Conservation (phyloP, 2,329 filamentous ascomycete genomes). For the Aaosphaeria pasadenensis region DNA sequence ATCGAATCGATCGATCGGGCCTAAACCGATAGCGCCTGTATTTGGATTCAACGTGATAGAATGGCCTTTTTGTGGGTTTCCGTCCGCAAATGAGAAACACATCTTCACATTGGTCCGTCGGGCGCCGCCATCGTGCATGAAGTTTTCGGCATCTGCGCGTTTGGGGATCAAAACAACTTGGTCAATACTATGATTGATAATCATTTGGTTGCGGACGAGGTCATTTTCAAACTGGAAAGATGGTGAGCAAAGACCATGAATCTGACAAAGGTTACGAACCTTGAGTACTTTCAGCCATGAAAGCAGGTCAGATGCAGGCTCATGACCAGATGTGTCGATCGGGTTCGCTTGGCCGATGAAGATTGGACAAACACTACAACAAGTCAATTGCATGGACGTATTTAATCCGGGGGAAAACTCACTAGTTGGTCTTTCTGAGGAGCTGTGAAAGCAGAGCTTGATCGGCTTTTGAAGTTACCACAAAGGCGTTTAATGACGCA, state of each 20-base stretch:
- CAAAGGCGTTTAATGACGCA: conserved; percentile 68
- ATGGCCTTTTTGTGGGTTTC: conserved; percentile 59
- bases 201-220: conserved; percentile 72
- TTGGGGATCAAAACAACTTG: conserved; percentile 76
- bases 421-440: conserved; percentile 60
- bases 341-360: conserved; percentile 59
- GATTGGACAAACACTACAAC: conserved; percentile 47
- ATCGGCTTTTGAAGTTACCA: conserved; percentile 76
- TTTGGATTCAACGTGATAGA: conserved; percentile 38
- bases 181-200: conserved; percentile 81
- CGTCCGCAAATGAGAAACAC: conserved; percentile 67
- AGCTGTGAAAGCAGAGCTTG: conserved; percentile 64
- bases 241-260: conserved; percentile 14
- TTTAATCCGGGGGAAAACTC: conserved; percentile 12
- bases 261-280: conserved; percentile 30
- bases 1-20: conserved; percentile 52
- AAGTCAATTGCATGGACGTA: background rate
- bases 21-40: conserved; percentile 48
- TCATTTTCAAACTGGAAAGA: conserved; percentile 67
- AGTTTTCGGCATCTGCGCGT: conserved; percentile 61
- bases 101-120: conserved; percentile 65
- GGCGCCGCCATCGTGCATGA: conserved; percentile 60
- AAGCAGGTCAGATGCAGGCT: conserved; percentile 69
- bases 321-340: conserved; percentile 62
- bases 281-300: conserved; percentile 78